These are phyloP conservation scores for Malassezia psittaci DNA, from an alignment of 1,284 basidiomycete genomes.

Conservation along the genomic window DNA sequence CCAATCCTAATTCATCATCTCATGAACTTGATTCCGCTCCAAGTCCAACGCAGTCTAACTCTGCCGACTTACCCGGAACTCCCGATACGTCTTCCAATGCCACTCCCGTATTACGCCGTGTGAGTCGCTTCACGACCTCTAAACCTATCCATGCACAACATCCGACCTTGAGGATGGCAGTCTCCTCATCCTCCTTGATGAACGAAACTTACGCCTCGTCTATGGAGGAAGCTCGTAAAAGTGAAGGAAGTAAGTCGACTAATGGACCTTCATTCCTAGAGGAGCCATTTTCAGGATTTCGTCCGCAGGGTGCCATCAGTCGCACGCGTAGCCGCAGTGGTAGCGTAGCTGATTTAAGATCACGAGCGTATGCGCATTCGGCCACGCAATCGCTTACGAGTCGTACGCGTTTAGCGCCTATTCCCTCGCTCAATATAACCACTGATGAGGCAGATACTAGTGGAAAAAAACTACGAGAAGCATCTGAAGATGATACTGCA, in stretches of 20 bases:
- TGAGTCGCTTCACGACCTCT: conserved; percentile 5
- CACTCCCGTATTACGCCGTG: conserved; percentile 12
- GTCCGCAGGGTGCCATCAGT: conserved; percentile 3
- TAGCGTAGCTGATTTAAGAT: conserved; percentile 2
- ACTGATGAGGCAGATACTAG: background rate
- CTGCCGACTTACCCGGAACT: background rate
- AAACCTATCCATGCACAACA: background rate
- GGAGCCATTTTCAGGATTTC: conserved; percentile 12
- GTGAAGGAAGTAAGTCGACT: too few species aligned
- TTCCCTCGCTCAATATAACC: background rate
- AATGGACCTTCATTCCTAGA: conserved; percentile 6
- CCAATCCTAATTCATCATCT: background rate
- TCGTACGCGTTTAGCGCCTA: background rate
- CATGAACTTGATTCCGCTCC: background rate
- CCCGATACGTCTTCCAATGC: background rate
- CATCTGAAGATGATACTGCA: background rate
- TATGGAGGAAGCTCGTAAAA: background rate
- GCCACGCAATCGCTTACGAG: background rate
- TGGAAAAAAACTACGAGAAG: background rate
- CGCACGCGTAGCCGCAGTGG: conserved; percentile 14
- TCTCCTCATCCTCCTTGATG: conserved; percentile 9
- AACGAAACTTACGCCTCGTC: background rate
- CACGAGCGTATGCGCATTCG: background rate
- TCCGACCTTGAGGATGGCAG: conserved; percentile 2
- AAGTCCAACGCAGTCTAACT: background rate